phyloP scores from a whole-genome alignment of 495 filamentous ascomycete species.

The Penicillium simplicissimum region DNA sequence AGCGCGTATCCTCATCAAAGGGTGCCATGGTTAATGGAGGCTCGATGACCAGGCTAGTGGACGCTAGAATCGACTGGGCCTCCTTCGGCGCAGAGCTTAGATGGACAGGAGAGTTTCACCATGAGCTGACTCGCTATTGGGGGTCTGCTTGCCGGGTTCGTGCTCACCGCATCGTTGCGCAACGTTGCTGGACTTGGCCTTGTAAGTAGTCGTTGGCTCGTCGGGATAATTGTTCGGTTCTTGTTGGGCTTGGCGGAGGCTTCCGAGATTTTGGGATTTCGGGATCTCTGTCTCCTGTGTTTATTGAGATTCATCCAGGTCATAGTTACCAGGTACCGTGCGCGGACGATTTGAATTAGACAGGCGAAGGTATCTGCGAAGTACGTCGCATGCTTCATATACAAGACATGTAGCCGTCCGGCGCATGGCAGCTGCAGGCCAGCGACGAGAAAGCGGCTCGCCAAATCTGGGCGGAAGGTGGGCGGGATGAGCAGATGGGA shows the following conservation, averaged over 20 bases:
- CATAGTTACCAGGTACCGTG: not conserved
- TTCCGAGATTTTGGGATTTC: not conserved
- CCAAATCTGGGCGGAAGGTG: constrained; percentile 9
- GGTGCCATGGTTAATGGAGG: constrained; percentile 29
- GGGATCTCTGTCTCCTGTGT: not conserved
- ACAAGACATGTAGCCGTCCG: not conserved
- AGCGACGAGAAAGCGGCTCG: constrained; percentile 9
- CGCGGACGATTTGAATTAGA: not conserved
- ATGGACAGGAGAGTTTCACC: constrained; percentile 20
- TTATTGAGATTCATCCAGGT: not conserved
- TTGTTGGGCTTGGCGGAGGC: not conserved
- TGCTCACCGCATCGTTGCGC: constrained; percentile 21
- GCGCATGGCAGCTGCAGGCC: constrained; percentile 24
- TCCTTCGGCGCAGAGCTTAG: constrained; percentile 25
- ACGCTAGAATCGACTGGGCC: constrained; percentile 25
- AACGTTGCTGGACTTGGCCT: constrained; percentile 1
- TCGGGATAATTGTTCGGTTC: not conserved
- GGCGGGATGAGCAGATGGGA: constrained; percentile 22
- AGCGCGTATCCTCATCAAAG: constrained; percentile 33
- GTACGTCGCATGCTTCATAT: not conserved
- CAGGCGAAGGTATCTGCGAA: too few relatives aligned
- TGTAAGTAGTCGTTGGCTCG: not conserved
- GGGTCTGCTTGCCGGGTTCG: not conserved
- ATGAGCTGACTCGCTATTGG: not conserved
- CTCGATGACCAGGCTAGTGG: constrained; percentile 24